These are phyloP conservation scores for Colletotrichum neosansevieriae DNA, from an alignment of 2,329 filamentous ascomycete species.

Conservation along the genomic window DNA sequence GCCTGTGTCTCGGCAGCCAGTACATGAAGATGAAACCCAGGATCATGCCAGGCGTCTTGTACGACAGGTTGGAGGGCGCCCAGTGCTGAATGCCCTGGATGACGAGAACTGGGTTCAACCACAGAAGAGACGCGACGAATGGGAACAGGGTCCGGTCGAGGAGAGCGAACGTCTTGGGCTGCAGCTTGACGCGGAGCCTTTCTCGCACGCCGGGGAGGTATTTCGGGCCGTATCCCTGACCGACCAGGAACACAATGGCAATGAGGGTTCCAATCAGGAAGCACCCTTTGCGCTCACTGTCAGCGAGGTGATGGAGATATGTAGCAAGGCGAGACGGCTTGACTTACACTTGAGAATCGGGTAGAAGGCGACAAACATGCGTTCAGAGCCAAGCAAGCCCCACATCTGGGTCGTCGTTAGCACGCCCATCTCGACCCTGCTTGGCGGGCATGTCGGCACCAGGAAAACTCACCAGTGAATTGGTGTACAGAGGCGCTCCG, in stretches of 20 bases:
- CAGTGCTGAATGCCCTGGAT: slow-evolving; percentile 58
- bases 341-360: slow-evolving; percentile 53
- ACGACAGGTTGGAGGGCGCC: slow-evolving; percentile 57
- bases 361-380: slow-evolving; percentile 56
- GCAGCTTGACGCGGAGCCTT: slow-evolving; percentile 47
- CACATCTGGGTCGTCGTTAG: slow-evolving; percentile 42
- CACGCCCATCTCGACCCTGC: neutral
- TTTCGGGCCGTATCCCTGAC: slow-evolving; percentile 50
- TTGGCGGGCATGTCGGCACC: neutral
- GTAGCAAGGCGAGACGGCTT: neutral
- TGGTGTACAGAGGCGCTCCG: slow-evolving; percentile 48
- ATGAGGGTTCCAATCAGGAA: slow-evolving; percentile 56
- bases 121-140: slow-evolving; percentile 53
- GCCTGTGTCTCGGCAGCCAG: slow-evolving; percentile 52
- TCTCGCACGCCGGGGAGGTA: slow-evolving; percentile 51
- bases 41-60: slow-evolving; percentile 57
- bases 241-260: slow-evolving; percentile 52
- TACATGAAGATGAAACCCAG: slow-evolving; percentile 58
- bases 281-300: slow-evolving; percentile 46
- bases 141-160: slow-evolving; percentile 54
- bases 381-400: slow-evolving; percentile 46
- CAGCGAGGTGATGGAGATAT: fast-evolving
- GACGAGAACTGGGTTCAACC: slow-evolving; percentile 56
- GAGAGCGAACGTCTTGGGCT: slow-evolving; percentile 47
- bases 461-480: slow-evolving; percentile 40